Evolutionary conservation across 176 grass and related monocot genomes (phyloP).

Genomic region (Oryza brachyantha): DNA sequence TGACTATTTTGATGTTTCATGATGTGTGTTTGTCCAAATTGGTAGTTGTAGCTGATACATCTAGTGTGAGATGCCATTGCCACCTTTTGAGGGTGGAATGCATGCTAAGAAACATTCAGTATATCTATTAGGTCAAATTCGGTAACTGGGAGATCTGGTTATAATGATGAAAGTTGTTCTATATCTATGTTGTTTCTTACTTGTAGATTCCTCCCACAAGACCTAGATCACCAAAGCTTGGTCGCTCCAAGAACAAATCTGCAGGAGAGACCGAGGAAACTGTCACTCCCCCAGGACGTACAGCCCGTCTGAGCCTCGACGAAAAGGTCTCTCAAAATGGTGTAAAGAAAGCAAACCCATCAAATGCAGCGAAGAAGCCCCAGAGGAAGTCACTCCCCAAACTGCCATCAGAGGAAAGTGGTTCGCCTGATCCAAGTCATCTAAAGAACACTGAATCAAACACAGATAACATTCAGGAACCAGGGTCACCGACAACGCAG

Average conservation of each 20-base stretch:
- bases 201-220: constrained; percentile 53
- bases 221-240: constrained; percentile 67
- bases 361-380: constrained; percentile 38
- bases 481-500: constrained; percentile 1
- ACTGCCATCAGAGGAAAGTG: constrained; percentile 50
- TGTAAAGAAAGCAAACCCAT: constrained; percentile 24
- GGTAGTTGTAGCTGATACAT: neutral
- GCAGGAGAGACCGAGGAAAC: constrained; percentile 36
- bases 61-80: neutral
- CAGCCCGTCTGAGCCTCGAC: constrained; percentile 37
- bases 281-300: neutral
- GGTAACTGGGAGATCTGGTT: neutral
- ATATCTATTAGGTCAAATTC: neutral
- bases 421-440: constrained; percentile 19
- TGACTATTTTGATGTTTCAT: neutral
- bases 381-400: constrained; percentile 58
- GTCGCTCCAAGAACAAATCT: constrained; percentile 51
- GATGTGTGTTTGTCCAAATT: neutral
- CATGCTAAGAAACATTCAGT: neutral
- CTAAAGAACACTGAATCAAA: constrained; percentile 6
- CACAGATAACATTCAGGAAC: constrained; percentile 8
- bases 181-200: constrained; percentile 19
- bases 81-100: neutral
- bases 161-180: neutral
- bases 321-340: constrained; percentile 46